A percentile compares a stretch with the other conserved stretches of the same genome.
phyloP scores from a whole-genome alignment of 495 filamentous ascomycete species.

The Aspergillus homomorphus region DNA sequence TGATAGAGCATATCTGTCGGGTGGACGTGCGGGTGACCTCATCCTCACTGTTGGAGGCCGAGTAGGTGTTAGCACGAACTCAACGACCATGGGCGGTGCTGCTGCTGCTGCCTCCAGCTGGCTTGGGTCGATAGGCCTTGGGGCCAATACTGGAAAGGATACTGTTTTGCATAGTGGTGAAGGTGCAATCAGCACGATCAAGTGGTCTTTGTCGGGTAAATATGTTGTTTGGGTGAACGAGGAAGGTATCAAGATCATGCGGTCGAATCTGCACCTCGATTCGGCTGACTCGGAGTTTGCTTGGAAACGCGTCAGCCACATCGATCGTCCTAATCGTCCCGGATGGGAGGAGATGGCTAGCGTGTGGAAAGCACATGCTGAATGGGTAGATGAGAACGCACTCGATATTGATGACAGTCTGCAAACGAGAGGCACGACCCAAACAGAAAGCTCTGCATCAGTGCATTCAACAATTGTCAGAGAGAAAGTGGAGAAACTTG shows the following conservation, averaged over 20 bases:
- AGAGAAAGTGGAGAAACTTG: slow-evolving; percentile 65
- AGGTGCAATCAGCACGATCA: slow-evolving; percentile 82
- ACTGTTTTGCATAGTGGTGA: slow-evolving; percentile 88
- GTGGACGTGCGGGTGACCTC: slow-evolving; percentile 83
- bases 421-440: slow-evolving; percentile 16
- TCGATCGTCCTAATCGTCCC: slow-evolving; percentile 73
- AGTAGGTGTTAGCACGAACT: slow-evolving; percentile 70
- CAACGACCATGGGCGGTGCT: slow-evolving; percentile 74
- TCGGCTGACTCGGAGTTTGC: slow-evolving; percentile 72
- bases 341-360: slow-evolving; percentile 92
- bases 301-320: slow-evolving; percentile 95
- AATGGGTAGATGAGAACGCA: slow-evolving; percentile 84
- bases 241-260: slow-evolving; percentile 95
- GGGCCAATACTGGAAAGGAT: slow-evolving; percentile 76
- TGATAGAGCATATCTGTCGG: slow-evolving; percentile 83
- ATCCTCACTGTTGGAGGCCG: slow-evolving; percentile 83
- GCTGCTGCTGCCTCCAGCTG: slow-evolving; percentile 85
- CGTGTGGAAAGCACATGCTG: slow-evolving; percentile 85
- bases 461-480: slow-evolving; percentile 23
- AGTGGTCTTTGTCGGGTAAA: slow-evolving; percentile 87
- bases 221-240: slow-evolving; percentile 95
- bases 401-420: slow-evolving; percentile 62
- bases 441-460: slow-evolving; percentile 29
- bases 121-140: slow-evolving; percentile 81
- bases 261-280: slow-evolving; percentile 79